Base-by-base conservation (phyloP, 2,329 filamentous ascomycete genomes). In the Alternaria infectoria region DNA sequence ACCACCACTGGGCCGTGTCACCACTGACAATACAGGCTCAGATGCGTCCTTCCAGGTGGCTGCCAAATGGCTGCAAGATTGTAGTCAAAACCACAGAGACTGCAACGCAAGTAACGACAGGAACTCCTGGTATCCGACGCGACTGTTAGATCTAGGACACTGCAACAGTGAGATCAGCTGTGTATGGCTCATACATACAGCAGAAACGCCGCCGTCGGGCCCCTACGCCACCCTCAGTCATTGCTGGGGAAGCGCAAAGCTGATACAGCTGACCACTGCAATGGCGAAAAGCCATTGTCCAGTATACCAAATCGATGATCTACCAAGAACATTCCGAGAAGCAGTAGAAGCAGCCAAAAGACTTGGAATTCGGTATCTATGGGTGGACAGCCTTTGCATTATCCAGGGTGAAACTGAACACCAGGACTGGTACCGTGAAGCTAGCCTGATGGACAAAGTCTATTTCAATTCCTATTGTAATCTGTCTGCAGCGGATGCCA, bases 261-360 rank as follows among this genome's bases (percentile, higher is more conserved):
- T 47, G 36, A 15, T 56, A 3, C 44, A 64, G 36, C 57, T 67
- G 10, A 67, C 46, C 11, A n/a, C 10, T 23, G 45, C 50, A 13
- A 28, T 54, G 28, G 36, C 44, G 32, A 17, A 21, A 12, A 19
- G 47, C 10, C 12, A 46, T 40, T 19, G 40, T 43, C 6, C 26
- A 26, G 5, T 12, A 7, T 64, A 11, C 44, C 46, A 12, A n/a
- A 40, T 62, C 2, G 19, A 10, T 5, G 36, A 51, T n/a, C 36
- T 71, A 17, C 61, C 70, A 9, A 62, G 47, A 50, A 64, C 65
- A 5, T 71, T 72, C n/a, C 32, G 30, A 15, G 73, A 74, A 12
- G 69, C 71, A 4, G 57, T 74, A 5, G 13, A 30, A 4, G 59
- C 69, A 2, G 57, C 64, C 2, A 54, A 57, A 21, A 26, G 15